These are phyloP conservation scores for Asclepias syriaca DNA, from an alignment of 257 asterid genomes.

Conservation along the genomic window DNA sequence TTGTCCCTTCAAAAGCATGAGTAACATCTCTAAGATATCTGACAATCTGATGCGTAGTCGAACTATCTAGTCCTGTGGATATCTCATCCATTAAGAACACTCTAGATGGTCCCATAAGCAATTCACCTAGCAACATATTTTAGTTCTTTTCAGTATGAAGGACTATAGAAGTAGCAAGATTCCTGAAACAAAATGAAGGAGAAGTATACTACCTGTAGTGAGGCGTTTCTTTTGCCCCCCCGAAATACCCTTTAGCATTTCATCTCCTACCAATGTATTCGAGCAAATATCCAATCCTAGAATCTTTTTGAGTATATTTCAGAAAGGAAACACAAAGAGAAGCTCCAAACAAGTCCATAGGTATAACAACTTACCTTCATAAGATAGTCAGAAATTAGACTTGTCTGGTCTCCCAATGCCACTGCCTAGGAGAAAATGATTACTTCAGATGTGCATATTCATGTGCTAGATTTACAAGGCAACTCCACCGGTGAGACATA, in stretches of 20 bases:
- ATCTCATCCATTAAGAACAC: conserved; percentile 91
- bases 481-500: conserved; percentile 15
- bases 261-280: conserved; percentile 89
- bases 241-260: conserved; percentile 90
- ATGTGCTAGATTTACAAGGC: background rate
- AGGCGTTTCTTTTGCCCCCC: conserved; percentile 96
- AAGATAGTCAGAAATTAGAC: conserved; percentile 64
- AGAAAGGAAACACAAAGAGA: conserved; percentile 28
- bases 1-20: conserved; percentile 69
- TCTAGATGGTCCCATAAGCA: conserved; percentile 71
- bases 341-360: conserved; percentile 8
- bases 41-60: conserved; percentile 76
- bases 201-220: conserved; percentile 55
- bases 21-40: conserved; percentile 70
- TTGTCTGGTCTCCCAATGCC: conserved; percentile 71
- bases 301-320: conserved; percentile 68
- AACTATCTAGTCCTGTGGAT: conserved; percentile 91
- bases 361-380: conserved; percentile 53
- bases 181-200: conserved; percentile 58
- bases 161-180: conserved; percentile 10
- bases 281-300: conserved; percentile 87
- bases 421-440: conserved; percentile 70
- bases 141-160: background rate
- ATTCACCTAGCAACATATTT: conserved; percentile 57
- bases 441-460: conserved; percentile 20